Evolutionary conservation across 306 rosid genomes (phyloP).

Genomic region (Casuarina equisetifolia): DNA sequence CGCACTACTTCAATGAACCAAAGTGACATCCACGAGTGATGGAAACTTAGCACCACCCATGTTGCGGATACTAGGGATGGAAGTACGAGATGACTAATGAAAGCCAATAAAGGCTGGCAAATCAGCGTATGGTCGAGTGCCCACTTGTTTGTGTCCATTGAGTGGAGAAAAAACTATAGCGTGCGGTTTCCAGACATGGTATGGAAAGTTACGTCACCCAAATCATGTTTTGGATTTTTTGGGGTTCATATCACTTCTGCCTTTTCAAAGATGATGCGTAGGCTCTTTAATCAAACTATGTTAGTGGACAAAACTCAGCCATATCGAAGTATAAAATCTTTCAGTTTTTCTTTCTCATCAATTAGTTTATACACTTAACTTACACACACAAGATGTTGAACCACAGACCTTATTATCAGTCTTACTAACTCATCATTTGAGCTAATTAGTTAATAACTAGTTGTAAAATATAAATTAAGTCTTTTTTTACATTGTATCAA

Average conservation of each 20-base stretch:
- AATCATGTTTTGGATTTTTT: conserved; percentile 11
- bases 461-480: no score
- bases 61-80: no score
- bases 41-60: background rate
- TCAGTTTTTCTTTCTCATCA: no score
- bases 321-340: background rate
- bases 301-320: conserved; percentile 8
- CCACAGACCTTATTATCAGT: no score
- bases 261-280: background rate
- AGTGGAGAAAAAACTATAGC: conserved; percentile 20
- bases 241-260: conserved; percentile 7
- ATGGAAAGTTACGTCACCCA: conserved; percentile 12
- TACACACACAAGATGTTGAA: no score
- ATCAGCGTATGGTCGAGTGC: conserved; percentile 35
- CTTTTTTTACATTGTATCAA: no score
- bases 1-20: background rate
- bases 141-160: conserved; percentile 25
- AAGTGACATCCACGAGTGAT: background rate
- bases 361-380: no score
- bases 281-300: background rate
- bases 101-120: conserved; percentile 17
- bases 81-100: no score
- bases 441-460: no score
- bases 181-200: conserved; percentile 17
- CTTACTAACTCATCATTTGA: no score